Evolutionary conservation across 306 rosid species (phyloP).

Genomic region (Casuarina equisetifolia): DNA sequence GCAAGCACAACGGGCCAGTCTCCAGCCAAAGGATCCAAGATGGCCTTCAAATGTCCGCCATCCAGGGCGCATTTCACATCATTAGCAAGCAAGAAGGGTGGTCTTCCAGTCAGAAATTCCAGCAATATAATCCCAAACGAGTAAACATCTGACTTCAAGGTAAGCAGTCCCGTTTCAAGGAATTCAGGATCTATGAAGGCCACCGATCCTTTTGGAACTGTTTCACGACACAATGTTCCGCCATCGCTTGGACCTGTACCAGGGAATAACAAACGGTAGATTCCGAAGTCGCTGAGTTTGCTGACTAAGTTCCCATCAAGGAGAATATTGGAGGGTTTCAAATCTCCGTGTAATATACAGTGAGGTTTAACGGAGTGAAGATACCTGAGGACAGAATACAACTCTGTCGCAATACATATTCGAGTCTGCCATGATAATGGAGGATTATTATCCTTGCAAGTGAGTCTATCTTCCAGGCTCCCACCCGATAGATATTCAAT

Average conservation of each 20-base stretch:
- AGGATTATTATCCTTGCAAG: conserved; percentile 40
- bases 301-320: conserved; percentile 43
- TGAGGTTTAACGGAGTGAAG: conserved; percentile 56
- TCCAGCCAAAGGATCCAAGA: conserved; percentile 56
- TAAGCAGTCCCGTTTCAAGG: conserved; percentile 44
- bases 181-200: conserved; percentile 52
- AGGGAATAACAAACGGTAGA: conserved; percentile 38
- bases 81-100: conserved; percentile 39
- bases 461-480: conserved; percentile 55
- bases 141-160: conserved; percentile 50
- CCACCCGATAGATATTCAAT: conserved; percentile 52
- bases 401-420: conserved; percentile 44
- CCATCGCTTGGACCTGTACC: conserved; percentile 27
- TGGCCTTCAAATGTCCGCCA: conserved; percentile 36
- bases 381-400: conserved; percentile 50
- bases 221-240: conserved; percentile 35
- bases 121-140: conserved; percentile 53
- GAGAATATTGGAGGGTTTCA: conserved; percentile 52
- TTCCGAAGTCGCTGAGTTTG: conserved; percentile 61
- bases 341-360: conserved; percentile 47
- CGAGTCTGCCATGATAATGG: conserved; percentile 57
- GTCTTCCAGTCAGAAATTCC: conserved; percentile 39
- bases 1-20: conserved; percentile 60
- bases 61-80: conserved; percentile 42
- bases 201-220: conserved; percentile 46